Conservation (phyloP, 176 grass and related monocot species). For the Sorghum bicolor region Sorghum_bicolor_NCBIv3 NC_012870.2:18534001-18534500, state of each 20-base stretch:
- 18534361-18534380: slow-evolving; percentile 43
- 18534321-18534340: slow-evolving; percentile 21
- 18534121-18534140: slow-evolving; percentile 21
- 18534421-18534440: slow-evolving; percentile 1
- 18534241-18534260: slow-evolving; percentile 27
- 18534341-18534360: slow-evolving; percentile 9
- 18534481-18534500: background rate
- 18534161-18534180: slow-evolving; percentile 32
- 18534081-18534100: background rate
- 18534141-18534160: slow-evolving; percentile 32
- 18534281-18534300: slow-evolving; percentile 42
- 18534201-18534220: slow-evolving; percentile 40
- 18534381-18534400: slow-evolving; percentile 12
- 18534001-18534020: background rate
- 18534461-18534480: background rate
- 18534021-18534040: background rate
- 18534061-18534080: background rate
- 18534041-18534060: background rate
- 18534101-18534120: background rate
- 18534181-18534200: slow-evolving; percentile 37
- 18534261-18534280: slow-evolving; percentile 39
- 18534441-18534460: background rate
- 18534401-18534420: background rate
- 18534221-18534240: slow-evolving; percentile 30
- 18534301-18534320: slow-evolving; percentile 34